These are phyloP conservation scores for Solanum clarkiae DNA, from an alignment of 257 asterid species.

Conservation along the genomic window DNA sequence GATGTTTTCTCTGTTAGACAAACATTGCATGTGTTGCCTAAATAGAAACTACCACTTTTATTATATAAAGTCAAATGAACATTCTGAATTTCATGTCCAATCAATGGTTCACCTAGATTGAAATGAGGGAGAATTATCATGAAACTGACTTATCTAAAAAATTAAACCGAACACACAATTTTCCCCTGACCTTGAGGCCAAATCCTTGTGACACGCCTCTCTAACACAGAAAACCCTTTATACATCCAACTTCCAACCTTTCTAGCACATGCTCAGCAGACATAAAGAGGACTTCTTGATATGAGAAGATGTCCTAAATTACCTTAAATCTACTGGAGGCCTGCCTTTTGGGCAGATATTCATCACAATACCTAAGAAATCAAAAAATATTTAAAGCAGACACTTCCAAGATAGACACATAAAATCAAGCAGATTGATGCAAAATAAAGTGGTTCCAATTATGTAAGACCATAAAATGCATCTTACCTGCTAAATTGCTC, in stretches of 20 bases:
- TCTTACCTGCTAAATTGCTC: conserved; percentile 97
- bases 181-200: background rate
- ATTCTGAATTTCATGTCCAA: background rate
- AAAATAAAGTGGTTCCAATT: background rate
- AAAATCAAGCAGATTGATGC: background rate
- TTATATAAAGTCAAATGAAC: background rate
- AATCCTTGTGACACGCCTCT: background rate
- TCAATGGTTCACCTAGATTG: background rate
- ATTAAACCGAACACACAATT: background rate
- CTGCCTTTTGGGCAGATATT: background rate
- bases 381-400: background rate
- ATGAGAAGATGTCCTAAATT: background rate
- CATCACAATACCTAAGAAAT: background rate
- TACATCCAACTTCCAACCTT: background rate
- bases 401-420: background rate
- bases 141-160: background rate
- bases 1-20: background rate
- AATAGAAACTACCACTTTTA: background rate
- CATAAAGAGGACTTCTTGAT: background rate
- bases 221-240: background rate
- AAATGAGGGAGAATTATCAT: background rate
- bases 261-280: background rate
- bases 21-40: background rate
- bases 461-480: background rate
- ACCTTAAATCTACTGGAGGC: background rate